Evolutionary conservation across 331 rosid genomes (phyloP), one percentile per base, ranked within the genome.

Genomic region (Prunus yedoensis): DNA sequence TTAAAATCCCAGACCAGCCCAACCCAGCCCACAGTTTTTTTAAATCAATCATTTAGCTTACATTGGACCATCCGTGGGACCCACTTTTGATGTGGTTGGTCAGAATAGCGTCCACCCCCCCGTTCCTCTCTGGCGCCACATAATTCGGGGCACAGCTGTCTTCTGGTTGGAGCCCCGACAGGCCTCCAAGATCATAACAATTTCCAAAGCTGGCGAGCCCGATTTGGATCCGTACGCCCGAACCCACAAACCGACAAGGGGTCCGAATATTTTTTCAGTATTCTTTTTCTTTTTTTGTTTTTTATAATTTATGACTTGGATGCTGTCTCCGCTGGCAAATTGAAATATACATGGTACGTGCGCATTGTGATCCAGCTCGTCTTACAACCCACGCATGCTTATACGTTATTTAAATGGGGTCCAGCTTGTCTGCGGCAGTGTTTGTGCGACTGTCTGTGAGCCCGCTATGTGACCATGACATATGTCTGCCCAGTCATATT

Each of bases 301-400:
- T 38, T 1, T 38, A 38, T 38, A 38, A 38, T 35, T 35, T 6
- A 16, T 27, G 50, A 56, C 28, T 47, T 28, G 70, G 51, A 70
- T 63, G 77, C 68, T 1, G 9, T 61, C 64, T 54, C 35, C 17
- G 77, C 75, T 82, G 80, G 77, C 85, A 70, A 57, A 59, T 46
- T 62, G 43, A 38, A 38, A 38, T 38, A 7, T 38, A 6, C 5
- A 38, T 6, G 49, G 78, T 74, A 70, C 75, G 83, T 83, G 86
- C 50, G 83, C 74, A 53, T 2, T 70, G 80, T 78, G 80, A 45
- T 70, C 65, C 83, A 64, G 80, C 83, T 82, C 68, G 63, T 18
- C 68, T 25, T 9, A 15, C 54, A 38, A 32, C 67, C 76, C 76
- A 72, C 78, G 82, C 66, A 50, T 27, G 70, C 67, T 54, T 14